Percentiles rank a stretch among this genome's conserved stretches.
Conservation (phyloP, 2,329 filamentous ascomycete species). For the Penicillium aurantiogriseum region DNA sequence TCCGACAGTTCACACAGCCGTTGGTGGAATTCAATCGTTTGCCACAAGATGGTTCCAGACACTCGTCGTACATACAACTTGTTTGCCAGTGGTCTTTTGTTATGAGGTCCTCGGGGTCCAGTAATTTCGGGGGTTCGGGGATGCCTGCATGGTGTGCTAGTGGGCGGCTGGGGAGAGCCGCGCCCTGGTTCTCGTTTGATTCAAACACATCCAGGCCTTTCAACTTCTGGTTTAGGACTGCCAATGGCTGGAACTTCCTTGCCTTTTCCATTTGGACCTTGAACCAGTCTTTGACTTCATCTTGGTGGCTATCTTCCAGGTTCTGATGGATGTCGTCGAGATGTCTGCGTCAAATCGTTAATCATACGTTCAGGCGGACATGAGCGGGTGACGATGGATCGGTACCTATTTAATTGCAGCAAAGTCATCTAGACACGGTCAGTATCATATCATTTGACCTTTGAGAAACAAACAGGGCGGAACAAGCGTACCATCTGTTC, state of each 20-base stretch:
- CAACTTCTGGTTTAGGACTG: conserved; percentile 87
- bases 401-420: conserved; percentile 79
- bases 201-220: conserved; percentile 92
- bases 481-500: conserved; percentile 80
- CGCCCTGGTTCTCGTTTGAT: conserved; percentile 69
- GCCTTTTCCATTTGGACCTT: conserved; percentile 91
- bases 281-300: conserved; percentile 97
- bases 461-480: not conserved
- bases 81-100: conserved; percentile 87
- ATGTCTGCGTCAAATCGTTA: conserved; percentile 52
- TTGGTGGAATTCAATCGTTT: conserved; percentile 75
- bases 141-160: conserved; percentile 23
- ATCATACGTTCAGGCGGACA: conserved; percentile 9
- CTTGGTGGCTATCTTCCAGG: conserved; percentile 80
- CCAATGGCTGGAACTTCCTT: conserved; percentile 87
- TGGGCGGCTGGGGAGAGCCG: conserved; percentile 37
- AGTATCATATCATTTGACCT: not conserved
- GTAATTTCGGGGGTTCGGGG: conserved; percentile 40
- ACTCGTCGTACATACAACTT: conserved; percentile 69
- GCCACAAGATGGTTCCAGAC: conserved; percentile 83
- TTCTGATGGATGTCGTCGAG: conserved; percentile 90
- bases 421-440: conserved; percentile 67
- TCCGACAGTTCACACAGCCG: conserved; percentile 87
- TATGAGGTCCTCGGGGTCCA: conserved; percentile 87
- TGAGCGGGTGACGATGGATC: not conserved